phyloP scores from a whole-genome alignment of 169 alveolate species.

The Cyclospora cayetanensis region DNA sequence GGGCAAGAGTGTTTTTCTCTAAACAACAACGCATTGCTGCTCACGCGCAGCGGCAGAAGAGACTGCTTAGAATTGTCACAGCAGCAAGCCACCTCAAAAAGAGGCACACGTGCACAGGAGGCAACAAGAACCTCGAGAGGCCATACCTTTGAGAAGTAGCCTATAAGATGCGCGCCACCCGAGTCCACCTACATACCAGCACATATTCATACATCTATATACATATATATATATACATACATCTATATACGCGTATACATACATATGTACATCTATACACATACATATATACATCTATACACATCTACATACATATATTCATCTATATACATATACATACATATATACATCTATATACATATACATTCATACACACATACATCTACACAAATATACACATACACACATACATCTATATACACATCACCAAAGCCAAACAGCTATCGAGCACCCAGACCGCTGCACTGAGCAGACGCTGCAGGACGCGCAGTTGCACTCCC shows the following conservation, averaged over 20 bases:
- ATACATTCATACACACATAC: too few species aligned
- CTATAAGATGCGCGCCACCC: conserved; percentile 90
- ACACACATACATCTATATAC: not conserved
- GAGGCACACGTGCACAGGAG: not conserved
- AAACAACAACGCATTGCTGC: not conserved
- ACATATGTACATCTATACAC: not conserved
- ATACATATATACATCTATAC: too few species aligned
- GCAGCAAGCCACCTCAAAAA: not conserved
- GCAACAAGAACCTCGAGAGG: not conserved
- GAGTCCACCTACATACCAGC: conserved; percentile 72
- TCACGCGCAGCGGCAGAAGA: conserved; percentile 7
- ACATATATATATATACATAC: not conserved
- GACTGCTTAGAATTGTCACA: not conserved
- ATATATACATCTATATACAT: too few species aligned
- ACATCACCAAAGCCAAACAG: not conserved
- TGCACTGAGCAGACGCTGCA: not conserved
- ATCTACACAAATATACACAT: too few species aligned
- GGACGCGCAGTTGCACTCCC: conserved; percentile 1
- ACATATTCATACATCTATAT: not conserved
- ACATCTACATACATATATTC: too few species aligned
- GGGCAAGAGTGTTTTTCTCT: not conserved
- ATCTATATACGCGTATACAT: not conserved
- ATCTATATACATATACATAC: too few species aligned
- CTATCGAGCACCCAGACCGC: too few species aligned
- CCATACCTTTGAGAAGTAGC: conserved; percentile 87